A percentile compares a stretch with the other conserved stretches of the same genome.
These are phyloP conservation scores for Solanum paucissectum DNA, from an alignment of 257 asterid species.

Conservation along the genomic window DNA sequence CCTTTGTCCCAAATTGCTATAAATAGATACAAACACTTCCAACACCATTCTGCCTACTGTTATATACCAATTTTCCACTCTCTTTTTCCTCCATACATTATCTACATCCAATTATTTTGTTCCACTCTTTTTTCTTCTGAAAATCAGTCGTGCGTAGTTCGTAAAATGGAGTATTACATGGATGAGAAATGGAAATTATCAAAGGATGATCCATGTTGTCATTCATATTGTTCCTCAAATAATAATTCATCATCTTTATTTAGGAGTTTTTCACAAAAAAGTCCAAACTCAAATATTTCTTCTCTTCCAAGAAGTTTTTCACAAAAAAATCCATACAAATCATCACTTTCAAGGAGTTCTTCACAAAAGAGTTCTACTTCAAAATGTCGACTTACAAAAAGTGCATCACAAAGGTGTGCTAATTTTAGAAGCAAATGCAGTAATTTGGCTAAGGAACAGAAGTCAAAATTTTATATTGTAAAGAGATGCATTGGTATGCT, in stretches of 20 bases:
- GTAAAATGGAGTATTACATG: slow-evolving; percentile 58
- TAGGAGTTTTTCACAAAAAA: slow-evolving; percentile 42
- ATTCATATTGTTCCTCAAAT: slow-evolving; percentile 15
- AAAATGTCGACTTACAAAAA: slow-evolving; percentile 1
- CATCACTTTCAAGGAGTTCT: slow-evolving; percentile 36
- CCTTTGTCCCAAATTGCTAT: slow-evolving; percentile 25
- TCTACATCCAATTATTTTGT: background rate
- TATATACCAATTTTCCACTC: slow-evolving; percentile 4
- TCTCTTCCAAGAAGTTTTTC: slow-evolving; percentile 41
- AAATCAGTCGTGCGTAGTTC: background rate
- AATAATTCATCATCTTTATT: slow-evolving; percentile 29
- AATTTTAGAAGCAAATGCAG: slow-evolving; percentile 59
- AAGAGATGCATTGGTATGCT: slow-evolving; percentile 79
- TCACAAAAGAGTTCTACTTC: slow-evolving; percentile 24
- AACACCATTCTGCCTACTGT: slow-evolving; percentile 4
- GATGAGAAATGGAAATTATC: slow-evolving; percentile 60
- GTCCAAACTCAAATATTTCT: slow-evolving; percentile 23
- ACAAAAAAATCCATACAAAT: slow-evolving; percentile 29
- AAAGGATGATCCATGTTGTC: slow-evolving; percentile 33
- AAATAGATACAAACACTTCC: slow-evolving; percentile 29
- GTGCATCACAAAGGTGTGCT: slow-evolving; percentile 30
- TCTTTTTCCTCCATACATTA: background rate
- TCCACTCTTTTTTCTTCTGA: background rate
- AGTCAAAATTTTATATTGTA: slow-evolving; percentile 70
- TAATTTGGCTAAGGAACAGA: slow-evolving; percentile 75